phyloP scores from a whole-genome alignment of 331 rosid species.

The Spiraea crenata region DNA sequence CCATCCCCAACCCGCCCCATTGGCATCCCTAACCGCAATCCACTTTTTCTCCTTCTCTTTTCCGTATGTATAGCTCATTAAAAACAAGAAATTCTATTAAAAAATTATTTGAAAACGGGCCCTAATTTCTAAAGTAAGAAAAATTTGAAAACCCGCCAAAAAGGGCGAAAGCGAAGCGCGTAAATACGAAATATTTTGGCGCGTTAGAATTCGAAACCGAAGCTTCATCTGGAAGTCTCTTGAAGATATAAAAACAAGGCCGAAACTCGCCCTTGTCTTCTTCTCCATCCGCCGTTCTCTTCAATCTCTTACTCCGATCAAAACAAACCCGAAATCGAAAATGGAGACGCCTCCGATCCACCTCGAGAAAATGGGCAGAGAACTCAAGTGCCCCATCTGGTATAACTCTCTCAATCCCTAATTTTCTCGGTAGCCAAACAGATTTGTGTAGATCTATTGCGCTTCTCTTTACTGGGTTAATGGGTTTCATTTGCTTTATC shows the following conservation, averaged over 20 bases:
- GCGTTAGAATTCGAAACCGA: neutral
- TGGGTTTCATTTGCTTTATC: neutral
- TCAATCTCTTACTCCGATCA: neutral
- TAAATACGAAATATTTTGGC: conserved; percentile 5
- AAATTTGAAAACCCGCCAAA: conserved; percentile 17
- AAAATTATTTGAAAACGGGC: neutral
- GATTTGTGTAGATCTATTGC: too few relatives aligned
- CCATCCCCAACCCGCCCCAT: too few relatives aligned
- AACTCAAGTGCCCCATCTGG: conserved; percentile 94
- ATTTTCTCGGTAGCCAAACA: conserved; percentile 5
- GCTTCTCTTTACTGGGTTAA: neutral
- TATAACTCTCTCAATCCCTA: conserved; percentile 14
- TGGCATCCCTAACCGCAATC: too few relatives aligned
- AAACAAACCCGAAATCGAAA: neutral
- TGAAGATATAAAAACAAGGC: neutral
- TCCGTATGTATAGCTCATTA: too few relatives aligned
- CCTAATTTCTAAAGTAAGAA: neutral
- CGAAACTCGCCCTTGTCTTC: conserved; percentile 7
- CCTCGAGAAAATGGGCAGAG: conserved; percentile 81
- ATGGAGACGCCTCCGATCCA: conserved; percentile 46
- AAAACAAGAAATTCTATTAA: too few relatives aligned
- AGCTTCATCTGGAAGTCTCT: conserved; percentile 11
- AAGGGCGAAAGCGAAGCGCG: neutral
- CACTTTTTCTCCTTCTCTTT: too few relatives aligned
- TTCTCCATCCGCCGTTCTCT: neutral